Base-by-base conservation (phyloP, 139 green algal species). In the Haematococcus sp. region DNA sequence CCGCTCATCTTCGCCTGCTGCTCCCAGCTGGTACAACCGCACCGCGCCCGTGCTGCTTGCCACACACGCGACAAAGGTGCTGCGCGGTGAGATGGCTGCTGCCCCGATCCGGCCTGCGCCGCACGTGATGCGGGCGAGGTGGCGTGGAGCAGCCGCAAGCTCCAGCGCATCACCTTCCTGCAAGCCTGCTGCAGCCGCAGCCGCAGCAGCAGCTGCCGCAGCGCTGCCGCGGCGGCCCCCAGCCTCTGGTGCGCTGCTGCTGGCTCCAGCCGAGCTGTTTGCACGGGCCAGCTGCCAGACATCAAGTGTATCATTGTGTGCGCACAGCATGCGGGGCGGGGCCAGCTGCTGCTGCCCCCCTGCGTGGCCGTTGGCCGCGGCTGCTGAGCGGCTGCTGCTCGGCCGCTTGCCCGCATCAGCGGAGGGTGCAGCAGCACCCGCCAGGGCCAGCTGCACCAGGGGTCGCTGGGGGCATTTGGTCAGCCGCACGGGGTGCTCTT, bases 391-490 rank as follows among this genome's bases (percentile, higher is more conserved):
- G 44, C 64, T 54, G 43, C 34, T 32, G 71, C 68, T 51, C 5
- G 22, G 27, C 3, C 61, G 68, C 56, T 92, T 86, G n/a, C 80
- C 46, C 92, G 68, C 56, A 94, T 65, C 76, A 78, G 49, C 2
- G 71, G 68, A 20, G 67, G 22, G 34, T 40, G n/a, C 59, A 65
- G 59, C 44, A 55, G 55, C n/a, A 22, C 70, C 56, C 70, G 56
- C 71, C 70, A 31, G 20, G 23, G 80, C 77, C 20, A 95, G 71
- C 30, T 84, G 76, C 71, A 89, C 73, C 16, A 80, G 60, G 17
- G 94, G 91, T 51, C 80, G 64, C 77, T 96, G 89, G n/a, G 91
- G 89, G 19, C 67, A 71, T 68, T 81, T 84, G 77, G 79, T 87
- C 32, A 94, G 81, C 30, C 85, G 74, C 1, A 76, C 65, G 13